Percentiles rank a stretch among this genome's conserved stretches.
These are phyloP conservation scores for Claviceps sp. DNA, from an alignment of 2,329 filamentous ascomycete species.

Conservation along the genomic window DNA sequence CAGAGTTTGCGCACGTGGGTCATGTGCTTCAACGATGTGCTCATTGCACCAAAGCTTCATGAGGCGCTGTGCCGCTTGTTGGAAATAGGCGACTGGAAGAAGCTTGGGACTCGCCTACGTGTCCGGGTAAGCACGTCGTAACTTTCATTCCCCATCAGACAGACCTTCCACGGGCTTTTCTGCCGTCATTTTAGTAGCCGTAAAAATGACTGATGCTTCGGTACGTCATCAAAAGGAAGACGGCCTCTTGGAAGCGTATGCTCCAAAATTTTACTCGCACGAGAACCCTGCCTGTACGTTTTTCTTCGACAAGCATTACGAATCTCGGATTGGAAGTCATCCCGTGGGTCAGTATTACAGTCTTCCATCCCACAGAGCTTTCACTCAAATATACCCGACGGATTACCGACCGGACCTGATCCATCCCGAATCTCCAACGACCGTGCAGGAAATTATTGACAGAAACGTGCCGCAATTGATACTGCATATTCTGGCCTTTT, in stretches of 20 bases:
- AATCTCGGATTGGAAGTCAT: slow-evolving; percentile 1
- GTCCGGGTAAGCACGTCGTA: slow-evolving; percentile 1
- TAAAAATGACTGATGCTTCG: background rate
- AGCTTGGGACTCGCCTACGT: slow-evolving; percentile 4
- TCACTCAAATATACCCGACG: slow-evolving; percentile 4
- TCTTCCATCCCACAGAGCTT: slow-evolving; percentile 1
- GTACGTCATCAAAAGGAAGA: background rate
- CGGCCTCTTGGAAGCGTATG: slow-evolving; percentile 6
- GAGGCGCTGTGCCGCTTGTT: slow-evolving; percentile 3
- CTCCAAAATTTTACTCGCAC: background rate
- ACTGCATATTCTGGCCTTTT: slow-evolving; percentile 4
- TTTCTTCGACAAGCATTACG: slow-evolving; percentile 1
- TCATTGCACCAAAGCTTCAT: slow-evolving; percentile 2
- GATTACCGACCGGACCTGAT: background rate
- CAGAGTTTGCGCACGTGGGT: slow-evolving; percentile 6
- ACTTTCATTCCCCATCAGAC: background rate
- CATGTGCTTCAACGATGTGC: slow-evolving; percentile 8
- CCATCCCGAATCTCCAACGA: slow-evolving; percentile 1
- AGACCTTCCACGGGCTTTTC: background rate
- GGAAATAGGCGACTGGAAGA: slow-evolving; percentile 7
- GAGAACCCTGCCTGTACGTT: slow-evolving; percentile 4
- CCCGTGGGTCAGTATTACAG: slow-evolving; percentile 1
- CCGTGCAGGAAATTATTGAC: slow-evolving; percentile 5
- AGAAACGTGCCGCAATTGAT: slow-evolving; percentile 3
- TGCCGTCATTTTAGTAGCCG: background rate